Evolutionary conservation across 2,329 filamentous ascomycete genomes (phyloP).

Genomic region (Onygenales sp.): DNA sequence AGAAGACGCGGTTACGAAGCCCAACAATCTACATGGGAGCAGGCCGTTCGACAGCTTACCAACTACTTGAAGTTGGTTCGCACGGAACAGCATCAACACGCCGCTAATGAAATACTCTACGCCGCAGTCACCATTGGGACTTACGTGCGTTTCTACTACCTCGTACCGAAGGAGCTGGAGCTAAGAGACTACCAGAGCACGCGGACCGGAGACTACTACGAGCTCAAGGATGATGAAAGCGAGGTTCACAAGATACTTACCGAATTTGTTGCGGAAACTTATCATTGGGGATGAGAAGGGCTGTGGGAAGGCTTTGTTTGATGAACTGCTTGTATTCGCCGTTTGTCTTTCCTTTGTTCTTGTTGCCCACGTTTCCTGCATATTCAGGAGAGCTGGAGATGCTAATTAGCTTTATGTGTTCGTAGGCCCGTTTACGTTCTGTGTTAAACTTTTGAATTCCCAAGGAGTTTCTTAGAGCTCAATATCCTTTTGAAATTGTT

Average conservation of each 20-base stretch:
- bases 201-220: not conserved
- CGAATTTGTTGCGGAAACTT: no score
- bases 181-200: not conserved
- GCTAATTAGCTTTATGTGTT: not conserved
- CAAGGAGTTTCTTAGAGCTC: no score
- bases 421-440: not conserved
- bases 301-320: no score
- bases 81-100: not conserved
- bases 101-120: not conserved
- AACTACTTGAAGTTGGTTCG: slow-evolving; percentile 3
- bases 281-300: no score
- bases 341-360: not conserved
- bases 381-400: not conserved
- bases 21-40: not conserved
- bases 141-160: slow-evolving; percentile 4
- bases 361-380: not conserved
- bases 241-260: no score
- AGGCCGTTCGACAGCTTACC: not conserved
- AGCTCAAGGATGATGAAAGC: not conserved
- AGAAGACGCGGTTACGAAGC: not conserved
- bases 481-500: no score
- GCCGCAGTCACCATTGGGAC: not conserved
- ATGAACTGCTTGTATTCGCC: no score
- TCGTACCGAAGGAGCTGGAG: not conserved
- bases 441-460: not conserved